Conservation (phyloP, 768 basidiomycete genomes). For the Boletus patriciae region DNA sequence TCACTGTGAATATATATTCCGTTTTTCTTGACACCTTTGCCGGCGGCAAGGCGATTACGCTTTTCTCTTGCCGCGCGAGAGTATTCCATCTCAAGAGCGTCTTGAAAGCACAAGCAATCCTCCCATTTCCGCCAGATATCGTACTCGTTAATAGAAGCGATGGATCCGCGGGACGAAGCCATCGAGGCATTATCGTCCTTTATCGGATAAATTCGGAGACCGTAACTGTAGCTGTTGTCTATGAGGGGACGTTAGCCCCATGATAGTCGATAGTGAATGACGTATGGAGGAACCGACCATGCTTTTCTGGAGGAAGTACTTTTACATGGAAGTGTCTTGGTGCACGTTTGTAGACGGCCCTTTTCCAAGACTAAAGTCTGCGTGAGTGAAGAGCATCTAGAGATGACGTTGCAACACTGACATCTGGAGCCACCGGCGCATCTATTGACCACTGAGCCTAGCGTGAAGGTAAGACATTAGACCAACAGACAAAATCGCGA, state of each 20-base stretch:
- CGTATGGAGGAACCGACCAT: slow-evolving; percentile 40
- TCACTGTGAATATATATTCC: slow-evolving; percentile 69
- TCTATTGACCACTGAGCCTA: slow-evolving; percentile 16
- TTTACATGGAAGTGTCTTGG: slow-evolving; percentile 62
- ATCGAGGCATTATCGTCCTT: slow-evolving; percentile 33
- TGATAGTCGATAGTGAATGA: neutral
- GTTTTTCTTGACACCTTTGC: slow-evolving; percentile 74
- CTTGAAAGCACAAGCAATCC: slow-evolving; percentile 77
- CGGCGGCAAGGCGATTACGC: slow-evolving; percentile 61
- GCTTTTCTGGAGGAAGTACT: slow-evolving; percentile 57
- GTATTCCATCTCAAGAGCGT: slow-evolving; percentile 66
- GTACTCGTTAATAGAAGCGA: slow-evolving; percentile 48
- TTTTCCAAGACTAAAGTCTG: slow-evolving; percentile 51
- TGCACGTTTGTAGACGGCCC: slow-evolving; percentile 58
- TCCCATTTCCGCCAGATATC: slow-evolving; percentile 82
- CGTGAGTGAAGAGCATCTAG: neutral
- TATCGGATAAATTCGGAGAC: slow-evolving; percentile 58
- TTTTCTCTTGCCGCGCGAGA: slow-evolving; percentile 61
- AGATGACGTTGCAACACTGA: slow-evolving; percentile 14
- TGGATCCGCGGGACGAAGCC: slow-evolving; percentile 39
- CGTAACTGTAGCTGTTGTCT: slow-evolving; percentile 60
- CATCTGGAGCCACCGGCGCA: slow-evolving; percentile 24
- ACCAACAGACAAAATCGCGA: neutral
- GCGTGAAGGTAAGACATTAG: neutral
- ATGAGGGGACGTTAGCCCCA: slow-evolving; percentile 1